Evolutionary conservation across 192 early-diverging fungal species (phyloP).

Genomic region (Umbelopsis sp.): DNA sequence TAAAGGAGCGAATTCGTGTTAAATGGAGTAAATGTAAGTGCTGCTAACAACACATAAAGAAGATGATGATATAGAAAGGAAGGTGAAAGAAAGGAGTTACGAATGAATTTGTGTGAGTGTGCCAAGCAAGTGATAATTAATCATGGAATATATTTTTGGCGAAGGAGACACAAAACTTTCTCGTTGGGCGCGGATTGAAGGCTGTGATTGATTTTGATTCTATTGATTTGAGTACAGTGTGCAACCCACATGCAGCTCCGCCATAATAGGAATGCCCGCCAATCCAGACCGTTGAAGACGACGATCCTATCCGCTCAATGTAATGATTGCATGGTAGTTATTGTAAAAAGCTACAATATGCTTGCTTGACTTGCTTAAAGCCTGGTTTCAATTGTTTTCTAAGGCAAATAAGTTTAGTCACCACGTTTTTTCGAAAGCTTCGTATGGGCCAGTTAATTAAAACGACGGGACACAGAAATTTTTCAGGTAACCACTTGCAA

Average conservation of each 20-base stretch:
- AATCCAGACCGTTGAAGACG: too few relatives aligned
- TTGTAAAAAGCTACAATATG: too few relatives aligned
- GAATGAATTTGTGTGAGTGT: background rate
- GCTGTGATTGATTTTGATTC: background rate
- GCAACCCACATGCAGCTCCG: constrained; percentile 19
- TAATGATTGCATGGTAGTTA: too few relatives aligned
- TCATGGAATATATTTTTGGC: background rate
- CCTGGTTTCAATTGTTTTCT: too few relatives aligned
- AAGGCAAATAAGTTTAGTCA: too few relatives aligned
- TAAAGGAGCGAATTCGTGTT: background rate
- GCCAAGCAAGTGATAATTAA: constrained; percentile 3
- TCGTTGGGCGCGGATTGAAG: constrained; percentile 13
- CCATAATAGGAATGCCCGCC: too few relatives aligned
- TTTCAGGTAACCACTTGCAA: too few relatives aligned
- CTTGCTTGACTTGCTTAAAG: too few relatives aligned
- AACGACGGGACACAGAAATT: too few relatives aligned
- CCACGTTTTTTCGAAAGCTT: too few relatives aligned
- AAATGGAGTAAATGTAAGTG: background rate
- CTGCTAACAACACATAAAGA: background rate
- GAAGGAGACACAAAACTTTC: background rate
- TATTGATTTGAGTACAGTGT: background rate
- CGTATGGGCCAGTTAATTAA: too few relatives aligned
- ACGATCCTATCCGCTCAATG: background rate
- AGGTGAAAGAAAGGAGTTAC: background rate
- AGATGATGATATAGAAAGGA: background rate